Percentiles rank a stretch among this genome's conserved stretches.
phyloP scores from a whole-genome alignment of 768 basidiomycete species.

The Rhodotorula diobovata region DNA sequence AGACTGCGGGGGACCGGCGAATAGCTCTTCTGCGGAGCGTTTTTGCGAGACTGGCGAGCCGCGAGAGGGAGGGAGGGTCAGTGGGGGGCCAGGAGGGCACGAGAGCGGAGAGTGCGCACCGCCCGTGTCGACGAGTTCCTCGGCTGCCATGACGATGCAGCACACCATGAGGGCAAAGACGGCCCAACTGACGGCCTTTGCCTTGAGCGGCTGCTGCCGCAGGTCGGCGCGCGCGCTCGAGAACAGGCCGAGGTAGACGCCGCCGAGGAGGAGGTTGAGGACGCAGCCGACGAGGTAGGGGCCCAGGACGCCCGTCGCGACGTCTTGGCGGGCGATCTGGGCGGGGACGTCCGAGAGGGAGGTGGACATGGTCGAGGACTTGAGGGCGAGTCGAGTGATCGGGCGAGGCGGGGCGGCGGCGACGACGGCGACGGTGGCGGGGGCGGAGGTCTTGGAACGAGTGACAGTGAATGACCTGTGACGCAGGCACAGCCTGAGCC shows the following conservation, averaged over 20 bases:
- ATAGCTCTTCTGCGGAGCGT: not conserved
- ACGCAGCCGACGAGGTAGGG: conserved; percentile 1
- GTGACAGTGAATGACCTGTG: no score
- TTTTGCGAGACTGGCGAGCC: not conserved
- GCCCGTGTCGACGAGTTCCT: conserved; percentile 8
- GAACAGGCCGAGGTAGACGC: conserved; percentile 5
- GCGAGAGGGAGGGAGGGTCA: not conserved
- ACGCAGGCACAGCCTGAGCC: no score
- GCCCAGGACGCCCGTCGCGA: not conserved
- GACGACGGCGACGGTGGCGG: no score
- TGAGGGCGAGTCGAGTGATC: not conserved
- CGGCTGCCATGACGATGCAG: not conserved
- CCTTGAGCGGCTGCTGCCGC: not conserved
- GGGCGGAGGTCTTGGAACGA: no score
- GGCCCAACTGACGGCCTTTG: conserved; percentile 8
- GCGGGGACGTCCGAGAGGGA: not conserved
- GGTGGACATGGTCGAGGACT: not conserved
- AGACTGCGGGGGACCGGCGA: conserved; percentile 6
- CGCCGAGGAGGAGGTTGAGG: conserved; percentile 6
- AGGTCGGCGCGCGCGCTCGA: not conserved
- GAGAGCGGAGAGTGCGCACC: not conserved
- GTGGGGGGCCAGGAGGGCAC: not conserved
- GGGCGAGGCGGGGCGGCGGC: not conserved
- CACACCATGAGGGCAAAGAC: conserved; percentile 4
- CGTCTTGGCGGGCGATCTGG: not conserved